Base-by-base conservation (phyloP, 108 stramenopile species). In the Aureococcus anophagefferens region DNA sequence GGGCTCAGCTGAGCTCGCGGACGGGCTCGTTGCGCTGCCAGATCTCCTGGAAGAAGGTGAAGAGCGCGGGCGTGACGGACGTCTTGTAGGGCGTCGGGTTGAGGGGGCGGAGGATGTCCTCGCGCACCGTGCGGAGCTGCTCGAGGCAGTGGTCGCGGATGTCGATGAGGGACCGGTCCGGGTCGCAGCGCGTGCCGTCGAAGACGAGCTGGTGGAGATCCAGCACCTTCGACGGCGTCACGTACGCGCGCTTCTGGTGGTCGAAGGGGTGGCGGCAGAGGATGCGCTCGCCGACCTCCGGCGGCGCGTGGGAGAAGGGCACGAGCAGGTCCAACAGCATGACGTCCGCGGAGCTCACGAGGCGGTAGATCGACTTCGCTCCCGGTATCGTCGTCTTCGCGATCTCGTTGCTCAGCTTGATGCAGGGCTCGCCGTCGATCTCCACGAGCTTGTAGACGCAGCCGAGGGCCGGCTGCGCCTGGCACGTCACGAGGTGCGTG, bases 381-480 rank as follows among this genome's bases (percentile, higher is more conserved):
- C 89, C 90, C 15, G 92, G 92, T 46, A 93, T 91, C 25, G 90
- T 78, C 17, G 91, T 88, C 76, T 97, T 97, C 34, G 73, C 87
- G 51, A 93, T 72, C 46, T 95, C 94, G 77, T 96, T 81, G 28
- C 86, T 88, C 33, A 99, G 70, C 76, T 99, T 99, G 64, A 99
- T 96, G 14, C 96, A 78, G 15, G 98, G 92, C 68, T 83, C 37
- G 14, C 89, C 93, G 33, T 88, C 73, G 64, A 88, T 75, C 77
- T 93, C 88, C 33, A 94, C 94, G 32, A 95, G 85, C 80, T 96
- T 96, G 88, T 92, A 96, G 17, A 98, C 97, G 70, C 97, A 94
- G 28, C 98, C 98, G 7, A 99, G 83, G n/a, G 98, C 96, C 16
- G 98, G 98, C 74, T 99, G 96, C 21, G 86, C 84, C 83, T 97